Conservation (phyloP, 768 basidiomycete genomes). For the Terana coerulea region DNA sequence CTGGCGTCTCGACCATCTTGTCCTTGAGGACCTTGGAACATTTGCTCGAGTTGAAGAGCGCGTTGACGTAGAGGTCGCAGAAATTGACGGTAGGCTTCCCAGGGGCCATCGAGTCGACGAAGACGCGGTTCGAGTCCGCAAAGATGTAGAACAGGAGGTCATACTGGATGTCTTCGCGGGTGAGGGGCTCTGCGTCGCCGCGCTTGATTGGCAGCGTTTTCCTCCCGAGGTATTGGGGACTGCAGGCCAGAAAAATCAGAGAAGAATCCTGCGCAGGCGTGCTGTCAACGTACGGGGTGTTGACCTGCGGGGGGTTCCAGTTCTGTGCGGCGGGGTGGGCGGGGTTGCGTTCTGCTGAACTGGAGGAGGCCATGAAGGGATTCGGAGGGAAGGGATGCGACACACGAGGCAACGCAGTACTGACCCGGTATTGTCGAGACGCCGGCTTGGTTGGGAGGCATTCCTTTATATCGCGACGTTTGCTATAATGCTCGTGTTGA, state of each 20-base stretch:
- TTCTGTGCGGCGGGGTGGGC: slow-evolving; percentile 17
- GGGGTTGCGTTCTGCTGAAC: slow-evolving; percentile 24
- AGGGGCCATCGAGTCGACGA: slow-evolving; percentile 57
- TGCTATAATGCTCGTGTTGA: slow-evolving; percentile 1
- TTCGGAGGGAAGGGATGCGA: slow-evolving; percentile 19
- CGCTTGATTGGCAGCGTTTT: slow-evolving; percentile 79
- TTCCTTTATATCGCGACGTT: slow-evolving; percentile 16
- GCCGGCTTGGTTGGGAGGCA: slow-evolving; percentile 12
- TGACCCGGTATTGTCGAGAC: slow-evolving; percentile 21
- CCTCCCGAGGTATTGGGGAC: slow-evolving; percentile 34
- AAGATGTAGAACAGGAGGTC: slow-evolving; percentile 83
- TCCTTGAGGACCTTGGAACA: slow-evolving; percentile 87
- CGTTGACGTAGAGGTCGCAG: slow-evolving; percentile 78
- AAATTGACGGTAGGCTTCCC: slow-evolving; percentile 59
- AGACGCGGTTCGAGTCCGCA: slow-evolving; percentile 59
- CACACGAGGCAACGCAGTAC: slow-evolving; percentile 26
- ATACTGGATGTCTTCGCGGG: slow-evolving; percentile 81
- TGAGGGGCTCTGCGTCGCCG: slow-evolving; percentile 78
- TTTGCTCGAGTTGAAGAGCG: slow-evolving; percentile 74
- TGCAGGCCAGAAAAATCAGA: slow-evolving; percentile 15
- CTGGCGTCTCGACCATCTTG: slow-evolving; percentile 80
- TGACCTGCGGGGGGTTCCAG: slow-evolving; percentile 27
- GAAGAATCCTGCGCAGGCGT: not conserved
- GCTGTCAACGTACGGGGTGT: slow-evolving; percentile 23
- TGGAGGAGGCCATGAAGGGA: slow-evolving; percentile 30